phyloP scores from a whole-genome alignment of 1,284 basidiomycete genomes.

The Papiliotrema terrestris region DNA sequence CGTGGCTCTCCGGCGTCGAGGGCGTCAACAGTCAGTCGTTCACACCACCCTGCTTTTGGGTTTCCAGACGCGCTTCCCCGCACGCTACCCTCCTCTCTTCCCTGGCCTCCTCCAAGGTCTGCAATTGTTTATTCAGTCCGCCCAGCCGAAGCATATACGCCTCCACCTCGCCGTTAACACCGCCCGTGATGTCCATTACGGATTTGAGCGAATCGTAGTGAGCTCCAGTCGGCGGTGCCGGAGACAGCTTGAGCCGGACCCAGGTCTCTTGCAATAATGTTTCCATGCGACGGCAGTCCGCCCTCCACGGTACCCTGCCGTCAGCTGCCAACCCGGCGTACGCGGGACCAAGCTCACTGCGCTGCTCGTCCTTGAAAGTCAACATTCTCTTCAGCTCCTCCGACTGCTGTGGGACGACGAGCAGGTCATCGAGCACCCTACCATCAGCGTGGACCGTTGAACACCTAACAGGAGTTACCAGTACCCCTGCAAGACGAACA shows the following conservation, averaged over 20 bases:
- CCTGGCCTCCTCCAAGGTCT: neutral
- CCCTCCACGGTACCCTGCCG: constrained; percentile 9
- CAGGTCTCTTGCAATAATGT: constrained; percentile 2
- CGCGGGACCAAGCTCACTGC: constrained; percentile 1
- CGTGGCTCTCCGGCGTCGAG: no score
- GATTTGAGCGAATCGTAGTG: constrained; percentile 1
- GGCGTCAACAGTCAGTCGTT: no score
- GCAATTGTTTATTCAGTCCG: constrained; percentile 7
- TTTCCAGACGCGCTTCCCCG: no score
- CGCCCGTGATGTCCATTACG: constrained; percentile 9
- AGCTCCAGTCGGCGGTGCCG: neutral
- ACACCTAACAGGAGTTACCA: constrained; percentile 16
- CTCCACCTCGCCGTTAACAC: constrained; percentile 7
- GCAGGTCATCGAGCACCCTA: constrained; percentile 5
- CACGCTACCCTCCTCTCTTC: neutral
- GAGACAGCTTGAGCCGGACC: constrained; percentile 11
- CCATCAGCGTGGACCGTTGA: no score
- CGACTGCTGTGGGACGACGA: constrained; percentile 5
- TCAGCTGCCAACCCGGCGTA: neutral
- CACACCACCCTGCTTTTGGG: no score
- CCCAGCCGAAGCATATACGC: constrained; percentile 11
- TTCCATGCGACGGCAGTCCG: neutral
- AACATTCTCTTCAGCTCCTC: constrained; percentile 12
- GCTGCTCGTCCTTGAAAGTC: constrained; percentile 7
- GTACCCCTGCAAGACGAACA: constrained; percentile 13